Conservation (phyloP, 2,329 filamentous ascomycete species). For the Aureobasidium lini region DNA sequence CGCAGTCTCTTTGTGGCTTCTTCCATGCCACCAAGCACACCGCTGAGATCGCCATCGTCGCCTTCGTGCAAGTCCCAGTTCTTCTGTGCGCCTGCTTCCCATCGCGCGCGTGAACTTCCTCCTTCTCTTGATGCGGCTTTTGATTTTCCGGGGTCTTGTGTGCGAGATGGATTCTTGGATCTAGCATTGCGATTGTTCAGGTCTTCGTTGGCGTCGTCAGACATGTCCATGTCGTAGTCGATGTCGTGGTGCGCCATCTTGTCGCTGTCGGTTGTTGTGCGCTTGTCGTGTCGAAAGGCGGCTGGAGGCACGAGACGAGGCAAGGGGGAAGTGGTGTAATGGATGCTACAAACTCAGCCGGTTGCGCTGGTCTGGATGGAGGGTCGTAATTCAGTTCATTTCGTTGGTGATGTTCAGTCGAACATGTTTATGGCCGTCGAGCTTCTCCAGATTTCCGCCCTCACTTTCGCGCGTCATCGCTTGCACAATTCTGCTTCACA, state of each 20-base stretch:
- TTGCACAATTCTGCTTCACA: neutral
- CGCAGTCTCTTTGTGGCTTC: conserved; percentile 42
- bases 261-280: neutral
- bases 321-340: neutral
- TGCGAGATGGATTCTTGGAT: neutral
- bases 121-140: neutral
- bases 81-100: conserved; percentile 27
- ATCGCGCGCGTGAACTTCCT: conserved; percentile 15
- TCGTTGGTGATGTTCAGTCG: neutral
- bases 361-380: neutral
- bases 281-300: neutral
- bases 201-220: conserved; percentile 13
- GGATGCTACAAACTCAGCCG: neutral
- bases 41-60: conserved; percentile 27
- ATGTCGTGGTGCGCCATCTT: conserved; percentile 13
- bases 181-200: neutral
- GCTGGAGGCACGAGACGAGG: neutral
- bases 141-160: neutral
- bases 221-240: conserved; percentile 17
- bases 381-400: neutral
- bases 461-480: neutral
- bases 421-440: neutral
- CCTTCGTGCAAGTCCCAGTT: conserved; percentile 28
- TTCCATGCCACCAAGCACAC: conserved; percentile 29
- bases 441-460: neutral